A percentile compares a stretch with the other conserved stretches of the same genome.
Conservation (phyloP, 169 alveolate species). For the Eimeria brunetti region DNA sequence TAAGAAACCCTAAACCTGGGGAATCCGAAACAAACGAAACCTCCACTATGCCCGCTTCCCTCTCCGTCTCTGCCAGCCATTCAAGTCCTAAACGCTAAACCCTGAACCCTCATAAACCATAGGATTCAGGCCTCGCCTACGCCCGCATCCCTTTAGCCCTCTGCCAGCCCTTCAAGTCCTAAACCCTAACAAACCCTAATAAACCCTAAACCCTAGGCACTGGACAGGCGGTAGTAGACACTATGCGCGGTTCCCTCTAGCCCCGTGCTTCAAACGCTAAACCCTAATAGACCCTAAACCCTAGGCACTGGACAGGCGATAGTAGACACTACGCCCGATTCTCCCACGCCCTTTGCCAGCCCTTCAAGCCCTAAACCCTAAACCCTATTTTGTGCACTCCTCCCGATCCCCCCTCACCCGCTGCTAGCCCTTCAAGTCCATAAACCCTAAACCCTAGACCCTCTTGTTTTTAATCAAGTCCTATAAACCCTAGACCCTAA, state of each 20-base stretch:
- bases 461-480: too few relatives aligned
- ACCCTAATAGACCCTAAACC: too few relatives aligned
- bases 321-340: conserved; percentile 9
- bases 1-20: too few relatives aligned
- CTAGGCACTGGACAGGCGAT: not conserved
- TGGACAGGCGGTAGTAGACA: conserved; percentile 23
- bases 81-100: too few relatives aligned
- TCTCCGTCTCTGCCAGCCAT: not conserved
- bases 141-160: conserved; percentile 45
- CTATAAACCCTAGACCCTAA: too few relatives aligned
- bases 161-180: not conserved
- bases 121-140: not conserved
- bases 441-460: not conserved
- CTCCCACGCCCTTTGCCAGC: conserved; percentile 12
- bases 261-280: not conserved
- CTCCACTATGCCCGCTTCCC: conserved; percentile 52
- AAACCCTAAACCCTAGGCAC: too few relatives aligned
- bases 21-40: not conserved
- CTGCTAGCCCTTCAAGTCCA: too few relatives aligned
- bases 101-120: too few relatives aligned
- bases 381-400: too few relatives aligned
- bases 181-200: too few relatives aligned
- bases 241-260: conserved; percentile 56
- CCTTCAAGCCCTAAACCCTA: too few relatives aligned
- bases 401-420: too few relatives aligned